Base-by-base conservation (phyloP, 129 eudicot species). In the Lactuca saligna region DNA sequence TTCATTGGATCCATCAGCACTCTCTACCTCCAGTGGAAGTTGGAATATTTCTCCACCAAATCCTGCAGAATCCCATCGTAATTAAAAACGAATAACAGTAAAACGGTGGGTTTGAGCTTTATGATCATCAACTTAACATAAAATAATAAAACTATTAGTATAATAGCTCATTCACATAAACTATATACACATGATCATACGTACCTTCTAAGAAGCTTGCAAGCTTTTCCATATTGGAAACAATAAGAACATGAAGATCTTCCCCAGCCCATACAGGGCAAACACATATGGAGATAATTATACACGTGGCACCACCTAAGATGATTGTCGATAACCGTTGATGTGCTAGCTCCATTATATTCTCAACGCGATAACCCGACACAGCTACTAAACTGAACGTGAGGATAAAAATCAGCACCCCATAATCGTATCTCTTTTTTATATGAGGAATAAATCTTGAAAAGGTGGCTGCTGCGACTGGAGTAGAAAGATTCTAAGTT, bases 251-350 rank as follows among this genome's bases (percentile, higher is more conserved):
- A 62, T 88, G 90, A 71, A 91, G 87, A 74, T 91, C 96, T 56
- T 82, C 83, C 14, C 97, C 97, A 13, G 97, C 96, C 96, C 96
- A 91, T 5, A 88, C 88, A 1, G 97, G 97, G 48, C 74, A 86
- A 4, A 88, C 70, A 7, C 70, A 66, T 53, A 83, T 46, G 29
- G 84, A 88, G 12, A 91, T 65, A 32, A 86, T 54, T 12, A 85
- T 75, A 54, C 89, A 80, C 3, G 82, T 69, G 4, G 74, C 70
- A 6, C 73, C 90, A 49, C 97, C 97, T 4, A 88, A 70, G 58
- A 84, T 41, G 38, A 91, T 71, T 2, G 97, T 88, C 4, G 78
- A 83, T 25, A 91, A 53, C 54, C 97, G 81, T 56, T 76, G 77
- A 20, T 74, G 79, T 1, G 91, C 88, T 63, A 88, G 10, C 14